A percentile compares a stretch with the other conserved stretches of the same genome.
phyloP scores from a whole-genome alignment of 495 filamentous ascomycete species.

The Aspergillus saccharolyticus region DNA sequence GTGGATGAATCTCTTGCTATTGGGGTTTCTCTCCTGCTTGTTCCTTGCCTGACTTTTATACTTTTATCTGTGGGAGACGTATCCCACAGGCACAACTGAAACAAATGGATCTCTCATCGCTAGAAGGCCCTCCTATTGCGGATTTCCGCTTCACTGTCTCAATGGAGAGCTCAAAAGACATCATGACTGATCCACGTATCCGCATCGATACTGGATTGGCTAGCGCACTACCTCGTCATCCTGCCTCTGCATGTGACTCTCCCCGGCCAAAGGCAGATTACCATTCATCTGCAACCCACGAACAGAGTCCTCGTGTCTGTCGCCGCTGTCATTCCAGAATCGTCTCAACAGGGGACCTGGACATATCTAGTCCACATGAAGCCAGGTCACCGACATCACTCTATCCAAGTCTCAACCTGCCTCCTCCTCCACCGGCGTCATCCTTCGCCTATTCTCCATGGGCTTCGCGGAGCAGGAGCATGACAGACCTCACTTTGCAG shows the following conservation, averaged over 20 bases:
- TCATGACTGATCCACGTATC: constrained; percentile 7
- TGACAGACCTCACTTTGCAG: not conserved
- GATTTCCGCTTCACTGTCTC: constrained; percentile 15
- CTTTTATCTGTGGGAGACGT: too few species aligned
- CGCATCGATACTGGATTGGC: constrained; percentile 4
- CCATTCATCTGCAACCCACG: constrained; percentile 5
- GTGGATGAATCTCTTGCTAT: not conserved
- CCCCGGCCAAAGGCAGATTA: not conserved
- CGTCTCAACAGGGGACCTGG: not conserved
- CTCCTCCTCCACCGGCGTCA: not conserved
- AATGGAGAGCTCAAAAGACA: not conserved
- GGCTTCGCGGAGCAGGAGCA: not conserved
- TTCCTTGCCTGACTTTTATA: not conserved
- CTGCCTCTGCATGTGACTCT: constrained; percentile 16
- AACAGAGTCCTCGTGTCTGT: not conserved
- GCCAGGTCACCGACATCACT: not conserved
- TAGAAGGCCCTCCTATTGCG: constrained; percentile 33
- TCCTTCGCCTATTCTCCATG: not conserved
- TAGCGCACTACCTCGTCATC: constrained; percentile 13
- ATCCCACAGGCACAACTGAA: not conserved
- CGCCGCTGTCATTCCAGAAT: not conserved
- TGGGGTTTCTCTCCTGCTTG: not conserved
- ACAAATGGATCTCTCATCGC: constrained; percentile 34
- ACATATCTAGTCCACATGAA: not conserved
- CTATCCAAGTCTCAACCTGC: constrained; percentile 1